A percentile compares a stretch with the other conserved stretches of the same genome.
These are phyloP conservation scores for Chaetomium olivaceum DNA, from an alignment of 2,329 filamentous ascomycete genomes.

Conservation along the genomic window DNA sequence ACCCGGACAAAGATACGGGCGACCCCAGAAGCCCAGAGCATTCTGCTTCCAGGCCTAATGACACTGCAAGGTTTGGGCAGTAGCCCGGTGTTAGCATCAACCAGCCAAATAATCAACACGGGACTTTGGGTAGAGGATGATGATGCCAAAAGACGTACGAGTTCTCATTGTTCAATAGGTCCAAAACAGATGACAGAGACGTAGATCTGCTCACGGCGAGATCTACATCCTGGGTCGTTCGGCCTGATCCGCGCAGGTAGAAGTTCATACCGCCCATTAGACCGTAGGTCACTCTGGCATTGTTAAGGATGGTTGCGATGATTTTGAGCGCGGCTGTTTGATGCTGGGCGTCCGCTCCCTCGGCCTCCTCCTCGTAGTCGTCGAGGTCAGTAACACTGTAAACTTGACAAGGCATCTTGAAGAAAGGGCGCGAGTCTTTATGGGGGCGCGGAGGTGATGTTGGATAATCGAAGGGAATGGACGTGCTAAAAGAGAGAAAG, in stretches of 20 bases:
- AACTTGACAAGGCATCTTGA: background rate
- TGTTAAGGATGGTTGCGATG: slow-evolving; percentile 3
- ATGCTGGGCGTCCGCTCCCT: background rate
- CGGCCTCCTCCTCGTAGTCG: background rate
- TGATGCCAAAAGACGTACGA: background rate
- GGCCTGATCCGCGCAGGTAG: slow-evolving; percentile 8
- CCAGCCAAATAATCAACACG: background rate
- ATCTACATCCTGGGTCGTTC: slow-evolving; percentile 6
- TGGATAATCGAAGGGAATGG: background rate
- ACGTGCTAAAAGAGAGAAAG: background rate
- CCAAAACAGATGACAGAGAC: background rate
- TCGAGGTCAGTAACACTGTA: background rate
- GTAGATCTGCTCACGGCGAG: background rate
- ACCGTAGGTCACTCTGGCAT: background rate
- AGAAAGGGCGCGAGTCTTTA: background rate
- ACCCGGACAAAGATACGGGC: slow-evolving; percentile 7
- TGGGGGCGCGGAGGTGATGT: background rate
- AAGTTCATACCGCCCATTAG: slow-evolving; percentile 14
- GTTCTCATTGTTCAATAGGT: background rate
- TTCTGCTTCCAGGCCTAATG: background rate
- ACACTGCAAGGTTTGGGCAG: background rate
- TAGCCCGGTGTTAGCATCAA: background rate
- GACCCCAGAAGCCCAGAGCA: slow-evolving; percentile 5
- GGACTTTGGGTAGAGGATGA: background rate
- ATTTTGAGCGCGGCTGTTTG: slow-evolving; percentile 5